phyloP scores from a whole-genome alignment of 78 protist species.

The Andalucia godoyi region DNA sequence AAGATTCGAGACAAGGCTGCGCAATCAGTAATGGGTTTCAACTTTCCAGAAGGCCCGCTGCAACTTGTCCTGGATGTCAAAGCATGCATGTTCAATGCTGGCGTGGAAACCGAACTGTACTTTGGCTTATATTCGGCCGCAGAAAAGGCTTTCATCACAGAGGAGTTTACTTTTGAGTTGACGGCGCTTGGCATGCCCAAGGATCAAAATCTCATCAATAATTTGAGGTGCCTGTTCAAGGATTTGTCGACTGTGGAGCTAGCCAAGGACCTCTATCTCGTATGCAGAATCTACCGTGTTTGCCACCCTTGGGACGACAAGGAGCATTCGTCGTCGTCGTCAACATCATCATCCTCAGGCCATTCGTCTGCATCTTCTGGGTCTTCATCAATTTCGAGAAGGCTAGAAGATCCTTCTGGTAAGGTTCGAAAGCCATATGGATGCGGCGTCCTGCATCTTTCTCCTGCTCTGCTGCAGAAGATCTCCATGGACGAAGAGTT shows the following conservation, averaged over 20 bases:
- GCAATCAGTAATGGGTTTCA: too few species aligned
- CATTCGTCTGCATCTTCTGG: too few species aligned
- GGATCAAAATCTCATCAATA: background rate
- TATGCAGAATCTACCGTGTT: background rate
- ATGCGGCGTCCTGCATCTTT: too few species aligned
- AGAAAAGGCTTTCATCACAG: background rate
- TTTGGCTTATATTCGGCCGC: background rate
- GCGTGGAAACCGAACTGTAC: background rate
- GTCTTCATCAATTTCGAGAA: too few species aligned
- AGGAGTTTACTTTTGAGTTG: conserved; percentile 1
- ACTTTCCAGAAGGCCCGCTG: background rate
- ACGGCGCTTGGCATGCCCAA: background rate
- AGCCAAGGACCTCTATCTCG: background rate
- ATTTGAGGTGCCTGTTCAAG: background rate
- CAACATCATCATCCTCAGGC: too few species aligned
- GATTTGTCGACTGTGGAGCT: background rate
- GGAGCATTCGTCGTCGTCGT: too few species aligned
- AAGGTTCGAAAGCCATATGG: too few species aligned
- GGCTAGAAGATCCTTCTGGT: too few species aligned
- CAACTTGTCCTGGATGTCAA: background rate
- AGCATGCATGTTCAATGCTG: background rate
- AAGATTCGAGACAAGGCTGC: too few species aligned
- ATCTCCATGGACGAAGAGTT: too few species aligned
- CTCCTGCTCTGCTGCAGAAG: too few species aligned
- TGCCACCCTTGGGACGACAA: too few species aligned